phyloP scores from a whole-genome alignment of 2,329 filamentous ascomycete species.

The Ophiostoma quercus region DNA sequence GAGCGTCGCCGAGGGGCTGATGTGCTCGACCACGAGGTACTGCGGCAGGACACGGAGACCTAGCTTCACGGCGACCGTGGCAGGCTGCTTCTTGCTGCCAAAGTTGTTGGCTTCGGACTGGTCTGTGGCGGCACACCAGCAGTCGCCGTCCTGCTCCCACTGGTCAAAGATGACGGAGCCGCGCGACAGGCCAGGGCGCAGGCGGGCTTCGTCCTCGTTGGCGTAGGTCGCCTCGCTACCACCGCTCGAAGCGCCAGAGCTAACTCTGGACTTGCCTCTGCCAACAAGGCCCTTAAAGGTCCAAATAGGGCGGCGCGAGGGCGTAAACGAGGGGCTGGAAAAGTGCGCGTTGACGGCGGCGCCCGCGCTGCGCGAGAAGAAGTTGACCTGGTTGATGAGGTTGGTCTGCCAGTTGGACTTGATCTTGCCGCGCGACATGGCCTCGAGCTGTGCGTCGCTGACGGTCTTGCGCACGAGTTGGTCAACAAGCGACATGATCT shows the following conservation, averaged over 20 bases:
- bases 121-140: conserved; percentile 66
- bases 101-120: not conserved
- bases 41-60: conserved; percentile 57
- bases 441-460: conserved; percentile 43
- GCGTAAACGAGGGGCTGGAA: conserved; percentile 54
- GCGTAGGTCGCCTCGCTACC: not conserved
- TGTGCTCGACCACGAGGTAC: conserved; percentile 68
- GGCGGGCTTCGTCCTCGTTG: conserved; percentile 3
- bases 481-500: conserved; percentile 41
- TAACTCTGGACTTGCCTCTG: not conserved
- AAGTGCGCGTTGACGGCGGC: conserved; percentile 56
- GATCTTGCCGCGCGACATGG: conserved; percentile 45
- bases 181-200: conserved; percentile 20
- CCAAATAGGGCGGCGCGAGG: conserved; percentile 25
- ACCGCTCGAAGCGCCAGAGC: not conserved
- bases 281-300: conserved; percentile 22
- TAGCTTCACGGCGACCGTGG: conserved; percentile 37
- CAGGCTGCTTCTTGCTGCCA: not conserved
- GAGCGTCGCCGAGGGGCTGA: conserved; percentile 55
- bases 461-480: conserved; percentile 42
- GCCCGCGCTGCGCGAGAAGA: conserved; percentile 61
- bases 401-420: conserved; percentile 40
- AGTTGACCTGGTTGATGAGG: conserved; percentile 61
- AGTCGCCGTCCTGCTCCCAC: conserved; percentile 79
- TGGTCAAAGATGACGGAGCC: conserved; percentile 51